These are phyloP conservation scores for Trichoderma arundinaceum DNA, from an alignment of 2,329 filamentous ascomycete genomes.

Conservation along the genomic window DNA sequence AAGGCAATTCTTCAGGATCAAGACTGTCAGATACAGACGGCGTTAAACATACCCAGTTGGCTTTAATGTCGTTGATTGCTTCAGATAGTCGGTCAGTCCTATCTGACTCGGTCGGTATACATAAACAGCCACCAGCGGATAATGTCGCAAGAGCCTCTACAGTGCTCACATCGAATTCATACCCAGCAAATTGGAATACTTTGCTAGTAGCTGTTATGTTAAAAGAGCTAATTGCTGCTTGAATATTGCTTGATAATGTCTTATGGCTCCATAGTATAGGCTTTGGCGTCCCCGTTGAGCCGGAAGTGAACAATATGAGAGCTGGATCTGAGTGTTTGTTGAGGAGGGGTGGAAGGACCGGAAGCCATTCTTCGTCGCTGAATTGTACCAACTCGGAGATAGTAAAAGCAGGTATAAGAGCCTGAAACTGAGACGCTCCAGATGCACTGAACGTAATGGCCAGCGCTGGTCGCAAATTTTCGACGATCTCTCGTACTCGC, in stretches of 20 bases:
- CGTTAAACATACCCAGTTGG: conserved; percentile 14
- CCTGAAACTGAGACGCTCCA: conserved; percentile 22
- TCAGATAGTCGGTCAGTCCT: not conserved
- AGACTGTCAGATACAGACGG: conserved; percentile 19
- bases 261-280: conserved; percentile 49
- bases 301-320: conserved; percentile 57
- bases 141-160: conserved; percentile 10
- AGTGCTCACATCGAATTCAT: conserved; percentile 21
- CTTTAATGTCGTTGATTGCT: not conserved
- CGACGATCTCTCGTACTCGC: conserved; percentile 32
- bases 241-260: not conserved
- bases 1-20: not conserved
- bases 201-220: not conserved
- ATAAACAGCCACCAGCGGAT: conserved; percentile 9
- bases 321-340: not conserved
- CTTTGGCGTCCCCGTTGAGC: conserved; percentile 57
- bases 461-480: conserved; percentile 32
- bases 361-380: not conserved
- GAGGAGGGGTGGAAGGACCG: not conserved
- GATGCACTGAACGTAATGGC: conserved; percentile 32
- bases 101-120: conserved; percentile 23
- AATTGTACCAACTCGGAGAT: not conserved
- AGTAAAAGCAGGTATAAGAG: conserved; percentile 3
- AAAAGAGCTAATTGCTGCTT: not conserved
- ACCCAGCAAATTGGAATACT: conserved; percentile 24